Evolutionary conservation across 805 yeast genomes (phyloP), one percentile per base, ranked within the genome.

Genomic region (Cyberlindnera galapagoensis): DNA sequence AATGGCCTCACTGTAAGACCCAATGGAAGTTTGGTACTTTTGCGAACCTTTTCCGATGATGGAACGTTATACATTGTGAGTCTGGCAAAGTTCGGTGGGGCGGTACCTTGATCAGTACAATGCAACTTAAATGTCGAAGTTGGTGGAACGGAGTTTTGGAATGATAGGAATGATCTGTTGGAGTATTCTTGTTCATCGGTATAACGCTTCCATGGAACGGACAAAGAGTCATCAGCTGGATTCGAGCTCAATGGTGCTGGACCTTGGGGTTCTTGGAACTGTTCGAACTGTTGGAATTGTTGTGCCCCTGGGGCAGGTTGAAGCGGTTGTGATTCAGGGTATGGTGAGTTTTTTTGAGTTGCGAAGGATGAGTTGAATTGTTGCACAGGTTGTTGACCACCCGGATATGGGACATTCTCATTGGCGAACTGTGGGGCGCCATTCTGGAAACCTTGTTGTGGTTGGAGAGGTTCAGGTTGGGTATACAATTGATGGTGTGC

Each of bases 51-150:
- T 38, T 84, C 90, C 12, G 78, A 65, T 23, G 70, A 71, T 3
- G 98, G 98, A 7, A 87, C 71, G 44, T 79, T 76, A 57, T 86
- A 84, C 83, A 87, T 73, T 5, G 95, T 66, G 40, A 84, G 62
- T 38, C 94, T 68, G 51, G 83, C 72, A 54, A 77, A 77, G 38
- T 83, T 74, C 4, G 97, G 92, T 16, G 84, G 75, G 4, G 95
- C 75, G 7, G 79, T 74, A 6, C 94, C 95, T 54, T 88, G 94
- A 54, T 92, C 97, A 18, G 73, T 62, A 2, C 80, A 72, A 28
- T 63, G 65, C 50, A 66, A 84, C 41, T 74, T 78, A 0, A 90
- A 83, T 0, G 94, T 79, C 4, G 54, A 28, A 10, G 76, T 63
- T 4, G 97, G 97, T 5, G 97, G 95, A 9, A 74, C 68, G 2